A percentile compares a stretch with the other conserved stretches of the same genome.
Conservation (phyloP, 371 early-diverging fungal species). For the Actinomucor elegans region DNA sequence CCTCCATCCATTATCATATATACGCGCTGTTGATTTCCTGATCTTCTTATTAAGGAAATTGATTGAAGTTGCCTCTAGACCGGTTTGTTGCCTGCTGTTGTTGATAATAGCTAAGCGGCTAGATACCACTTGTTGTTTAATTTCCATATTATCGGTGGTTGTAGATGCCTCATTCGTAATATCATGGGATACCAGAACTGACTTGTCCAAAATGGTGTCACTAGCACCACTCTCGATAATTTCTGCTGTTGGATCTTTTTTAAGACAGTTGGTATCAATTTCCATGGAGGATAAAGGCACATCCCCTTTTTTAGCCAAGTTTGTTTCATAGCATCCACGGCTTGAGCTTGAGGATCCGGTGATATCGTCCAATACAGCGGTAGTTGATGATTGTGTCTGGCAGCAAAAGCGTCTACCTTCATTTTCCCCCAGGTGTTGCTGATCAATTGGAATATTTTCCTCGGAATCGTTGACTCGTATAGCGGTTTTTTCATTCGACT, state of each 20-base stretch:
- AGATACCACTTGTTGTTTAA: background rate
- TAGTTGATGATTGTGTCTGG: slow-evolving; percentile 8
- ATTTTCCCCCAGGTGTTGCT: slow-evolving; percentile 11
- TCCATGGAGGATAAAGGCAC: slow-evolving; percentile 13
- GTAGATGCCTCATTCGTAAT: background rate
- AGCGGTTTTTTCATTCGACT: slow-evolving; percentile 8
- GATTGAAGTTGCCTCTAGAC: background rate
- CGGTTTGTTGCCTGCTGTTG: slow-evolving; percentile 1
- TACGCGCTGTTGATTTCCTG: background rate
- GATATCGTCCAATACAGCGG: slow-evolving; percentile 7
- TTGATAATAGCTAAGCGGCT: slow-evolving; percentile 17
- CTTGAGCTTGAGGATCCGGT: slow-evolving; percentile 1
- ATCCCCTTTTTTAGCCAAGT: slow-evolving; percentile 7
- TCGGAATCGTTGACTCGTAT: slow-evolving; percentile 16
- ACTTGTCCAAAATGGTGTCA: slow-evolving; percentile 25
- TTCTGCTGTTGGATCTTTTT: slow-evolving; percentile 5
- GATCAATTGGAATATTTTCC: slow-evolving; percentile 1
- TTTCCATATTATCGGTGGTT: background rate
- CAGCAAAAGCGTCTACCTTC: slow-evolving; percentile 17
- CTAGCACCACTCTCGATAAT: slow-evolving; percentile 5
- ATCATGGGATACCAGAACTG: slow-evolving; percentile 19
- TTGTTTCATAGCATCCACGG: slow-evolving; percentile 11
- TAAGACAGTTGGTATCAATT: slow-evolving; percentile 12
- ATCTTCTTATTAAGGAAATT: background rate
- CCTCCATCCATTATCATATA: background rate